Conservation (phyloP, 2,329 filamentous ascomycete species). For the Polytolypa hystricis region DNA sequence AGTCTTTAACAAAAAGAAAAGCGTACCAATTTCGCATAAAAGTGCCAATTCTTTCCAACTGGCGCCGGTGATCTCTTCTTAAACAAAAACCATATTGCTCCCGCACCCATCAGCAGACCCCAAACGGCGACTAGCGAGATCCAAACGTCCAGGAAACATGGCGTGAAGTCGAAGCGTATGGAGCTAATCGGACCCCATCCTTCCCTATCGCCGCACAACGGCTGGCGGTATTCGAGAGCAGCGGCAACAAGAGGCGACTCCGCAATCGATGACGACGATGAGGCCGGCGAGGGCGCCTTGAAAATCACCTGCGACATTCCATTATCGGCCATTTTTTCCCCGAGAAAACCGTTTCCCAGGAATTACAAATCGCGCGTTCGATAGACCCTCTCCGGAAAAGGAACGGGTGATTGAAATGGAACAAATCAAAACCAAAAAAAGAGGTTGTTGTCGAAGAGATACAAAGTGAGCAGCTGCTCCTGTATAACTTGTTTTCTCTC, state of each 20-base stretch:
- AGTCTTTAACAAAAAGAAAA: neutral
- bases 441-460: too few relatives aligned
- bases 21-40: constrained; percentile 79
- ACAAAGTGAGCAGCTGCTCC: too few relatives aligned
- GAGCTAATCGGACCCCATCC: constrained; percentile 93
- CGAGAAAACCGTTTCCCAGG: too few relatives aligned
- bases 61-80: constrained; percentile 55
- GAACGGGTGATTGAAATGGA: too few relatives aligned
- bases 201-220: constrained; percentile 77
- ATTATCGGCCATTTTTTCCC: constrained; percentile 18
- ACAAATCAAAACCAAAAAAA: too few relatives aligned
- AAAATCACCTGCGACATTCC: constrained; percentile 15
- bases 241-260: constrained; percentile 10
- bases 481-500: too few relatives aligned
- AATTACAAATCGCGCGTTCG: too few relatives aligned
- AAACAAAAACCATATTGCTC: constrained; percentile 70
- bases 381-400: too few relatives aligned
- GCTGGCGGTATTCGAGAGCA: constrained; percentile 39
- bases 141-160: constrained; percentile 93
- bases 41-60: constrained; percentile 77
- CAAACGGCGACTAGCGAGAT: constrained; percentile 66
- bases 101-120: constrained; percentile 65
- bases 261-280: constrained; percentile 7
- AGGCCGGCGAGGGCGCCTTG: too few relatives aligned
- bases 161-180: constrained; percentile 84